Evolutionary conservation across 805 yeast genomes (phyloP).

Genomic region (Starmerella apis): DNA sequence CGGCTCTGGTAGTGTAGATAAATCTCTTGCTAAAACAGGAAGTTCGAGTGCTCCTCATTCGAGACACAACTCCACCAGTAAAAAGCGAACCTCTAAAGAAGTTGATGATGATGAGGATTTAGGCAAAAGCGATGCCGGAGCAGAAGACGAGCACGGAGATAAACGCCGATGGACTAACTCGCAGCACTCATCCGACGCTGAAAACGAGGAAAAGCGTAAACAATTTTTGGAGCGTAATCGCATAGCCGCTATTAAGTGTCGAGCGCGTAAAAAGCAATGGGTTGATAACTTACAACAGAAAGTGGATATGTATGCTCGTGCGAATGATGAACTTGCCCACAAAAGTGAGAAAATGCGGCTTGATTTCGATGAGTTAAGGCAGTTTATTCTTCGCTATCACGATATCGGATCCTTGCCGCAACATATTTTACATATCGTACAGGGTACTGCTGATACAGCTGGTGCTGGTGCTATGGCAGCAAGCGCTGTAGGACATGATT

Average conservation of each 20-base stretch:
- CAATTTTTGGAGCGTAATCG: constrained; percentile 81
- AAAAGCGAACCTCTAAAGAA: not conserved
- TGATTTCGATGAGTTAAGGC: constrained; percentile 31
- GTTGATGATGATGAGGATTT: not conserved
- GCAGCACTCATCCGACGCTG: not conserved
- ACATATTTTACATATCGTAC: constrained; percentile 17
- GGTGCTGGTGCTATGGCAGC: not conserved
- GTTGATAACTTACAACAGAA: constrained; percentile 74
- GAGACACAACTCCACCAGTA: not conserved
- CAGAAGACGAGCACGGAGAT: not conserved
- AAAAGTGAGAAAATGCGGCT: constrained; percentile 11
- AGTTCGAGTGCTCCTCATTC: not conserved
- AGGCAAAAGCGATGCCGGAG: not conserved
- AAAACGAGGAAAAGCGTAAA: constrained; percentile 63
- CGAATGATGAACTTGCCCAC: constrained; percentile 49
- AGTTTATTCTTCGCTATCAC: constrained; percentile 18
- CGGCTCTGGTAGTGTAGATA: not conserved
- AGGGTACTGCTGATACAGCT: not conserved
- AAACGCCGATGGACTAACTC: not conserved
- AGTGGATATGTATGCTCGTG: constrained; percentile 54
- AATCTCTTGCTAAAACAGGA: not conserved
- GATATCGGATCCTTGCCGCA: constrained; percentile 21
- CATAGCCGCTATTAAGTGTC: constrained; percentile 89
- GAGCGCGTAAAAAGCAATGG: constrained; percentile 87
- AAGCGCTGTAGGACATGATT: not conserved